A percentile compares a stretch with the other conserved stretches of the same genome.
Evolutionary conservation across 106 monocot species (phyloP).

Genomic region (Dendrobium huoshanense): DNA sequence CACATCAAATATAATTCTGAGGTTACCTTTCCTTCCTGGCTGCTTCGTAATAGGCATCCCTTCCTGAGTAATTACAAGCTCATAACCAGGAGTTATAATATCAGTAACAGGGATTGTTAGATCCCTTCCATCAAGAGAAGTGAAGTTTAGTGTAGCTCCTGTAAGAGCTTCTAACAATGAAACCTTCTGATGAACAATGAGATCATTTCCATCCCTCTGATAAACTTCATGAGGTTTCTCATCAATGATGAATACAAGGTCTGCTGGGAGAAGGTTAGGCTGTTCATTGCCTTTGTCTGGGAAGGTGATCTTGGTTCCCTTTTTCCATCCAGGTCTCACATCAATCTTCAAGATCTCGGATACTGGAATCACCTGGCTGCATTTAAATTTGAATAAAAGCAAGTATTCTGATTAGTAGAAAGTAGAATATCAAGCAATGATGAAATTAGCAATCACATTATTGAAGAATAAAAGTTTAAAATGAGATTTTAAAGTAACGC

Average conservation of each 20-base stretch:
- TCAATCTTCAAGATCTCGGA: slow-evolving; percentile 72
- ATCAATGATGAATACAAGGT: slow-evolving; percentile 72
- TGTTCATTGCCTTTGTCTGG: slow-evolving; percentile 68
- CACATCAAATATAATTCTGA: slow-evolving; percentile 61
- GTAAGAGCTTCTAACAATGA: slow-evolving; percentile 63
- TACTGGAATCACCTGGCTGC: slow-evolving; percentile 39
- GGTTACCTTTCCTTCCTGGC: slow-evolving; percentile 38
- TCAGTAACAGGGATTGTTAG: slow-evolving; percentile 45
- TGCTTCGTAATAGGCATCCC: slow-evolving; percentile 68
- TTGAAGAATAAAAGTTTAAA: no score
- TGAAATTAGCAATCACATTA: no score
- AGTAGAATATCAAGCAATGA: neutral
- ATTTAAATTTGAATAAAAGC: neutral
- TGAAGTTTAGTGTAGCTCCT: slow-evolving; percentile 36
- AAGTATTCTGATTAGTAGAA: neutral
- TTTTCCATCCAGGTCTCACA: slow-evolving; percentile 89
- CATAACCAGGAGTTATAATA: slow-evolving; percentile 48
- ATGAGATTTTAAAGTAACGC: no score
- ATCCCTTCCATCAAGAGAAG: slow-evolving; percentile 56
- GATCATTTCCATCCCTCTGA: slow-evolving; percentile 79
- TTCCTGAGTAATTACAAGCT: slow-evolving; percentile 45
- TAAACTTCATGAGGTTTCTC: slow-evolving; percentile 80
- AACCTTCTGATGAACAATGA: slow-evolving; percentile 42
- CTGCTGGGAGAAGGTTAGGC: slow-evolving; percentile 42
- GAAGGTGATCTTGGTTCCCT: slow-evolving; percentile 87